Conservation (phyloP, 2,329 filamentous ascomycete species). For the Monilinia fructigena region DNA sequence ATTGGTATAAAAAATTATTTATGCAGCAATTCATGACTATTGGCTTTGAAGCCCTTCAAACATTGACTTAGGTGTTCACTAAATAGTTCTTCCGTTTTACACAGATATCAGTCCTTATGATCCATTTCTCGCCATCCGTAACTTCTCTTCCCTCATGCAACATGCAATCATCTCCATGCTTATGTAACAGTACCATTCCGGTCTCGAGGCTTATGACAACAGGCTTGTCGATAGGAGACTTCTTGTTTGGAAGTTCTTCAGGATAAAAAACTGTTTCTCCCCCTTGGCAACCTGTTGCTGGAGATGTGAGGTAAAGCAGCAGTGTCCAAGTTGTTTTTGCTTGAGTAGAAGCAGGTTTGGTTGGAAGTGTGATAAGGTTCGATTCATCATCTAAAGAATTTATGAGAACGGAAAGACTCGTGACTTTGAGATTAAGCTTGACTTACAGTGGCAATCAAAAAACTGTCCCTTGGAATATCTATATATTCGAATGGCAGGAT, state of each 20-base stretch:
- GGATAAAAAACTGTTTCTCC: conserved; percentile 94
- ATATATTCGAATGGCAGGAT: conserved; percentile 86
- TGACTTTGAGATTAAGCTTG: not conserved
- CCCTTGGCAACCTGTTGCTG: conserved; percentile 71
- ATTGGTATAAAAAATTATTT: too few relatives aligned
- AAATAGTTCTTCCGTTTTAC: conserved; percentile 47
- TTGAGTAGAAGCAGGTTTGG: conserved; percentile 44
- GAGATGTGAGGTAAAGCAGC: conserved; percentile 79
- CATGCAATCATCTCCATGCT: conserved; percentile 85
- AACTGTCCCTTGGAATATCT: conserved; percentile 83
- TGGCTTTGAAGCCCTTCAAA: conserved; percentile 1
- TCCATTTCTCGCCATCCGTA: conserved; percentile 81
- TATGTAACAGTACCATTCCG: conserved; percentile 84
- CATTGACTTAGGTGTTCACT: not conserved
- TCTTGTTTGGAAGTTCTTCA: conserved; percentile 53
- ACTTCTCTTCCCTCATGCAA: conserved; percentile 87
- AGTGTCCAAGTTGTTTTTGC: conserved; percentile 88
- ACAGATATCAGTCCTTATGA: conserved; percentile 80
- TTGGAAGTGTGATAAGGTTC: conserved; percentile 64
- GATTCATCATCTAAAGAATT: conserved; percentile 72
- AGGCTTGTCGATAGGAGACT: conserved; percentile 53
- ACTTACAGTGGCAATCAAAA: conserved; percentile 88
- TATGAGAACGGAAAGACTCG: conserved; percentile 20
- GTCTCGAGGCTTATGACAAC: conserved; percentile 73
- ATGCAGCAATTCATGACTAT: not conserved